phyloP scores from a whole-genome alignment of 169 alveolate genomes.

The Plasmodium gonderi region DNA sequence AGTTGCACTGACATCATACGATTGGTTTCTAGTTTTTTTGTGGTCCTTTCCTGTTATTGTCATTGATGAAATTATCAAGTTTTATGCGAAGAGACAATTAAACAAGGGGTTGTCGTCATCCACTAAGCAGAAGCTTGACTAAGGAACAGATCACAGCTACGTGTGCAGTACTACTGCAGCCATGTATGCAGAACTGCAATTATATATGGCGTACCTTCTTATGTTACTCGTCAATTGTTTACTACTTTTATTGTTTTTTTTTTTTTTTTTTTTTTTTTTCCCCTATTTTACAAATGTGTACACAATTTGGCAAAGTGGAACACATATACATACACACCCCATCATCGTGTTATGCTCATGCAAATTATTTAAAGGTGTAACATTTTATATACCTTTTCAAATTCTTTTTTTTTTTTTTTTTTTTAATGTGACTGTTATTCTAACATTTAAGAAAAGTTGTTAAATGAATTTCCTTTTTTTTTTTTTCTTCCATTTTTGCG shows the following conservation, averaged over 20 bases:
- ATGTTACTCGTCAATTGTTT: too few relatives aligned
- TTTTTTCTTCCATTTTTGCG: not conserved
- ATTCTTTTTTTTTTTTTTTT: not conserved
- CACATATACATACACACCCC: too few relatives aligned
- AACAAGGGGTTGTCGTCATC: not conserved
- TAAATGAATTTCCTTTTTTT: not conserved
- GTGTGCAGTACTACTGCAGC: too few relatives aligned
- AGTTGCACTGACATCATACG: slow-evolving; percentile 91
- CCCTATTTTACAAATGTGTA: too few relatives aligned
- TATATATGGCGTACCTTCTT: too few relatives aligned
- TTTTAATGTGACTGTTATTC: not conserved
- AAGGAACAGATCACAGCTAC: not conserved
- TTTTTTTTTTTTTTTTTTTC: too few relatives aligned
- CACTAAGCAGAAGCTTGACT: slow-evolving; percentile 11
- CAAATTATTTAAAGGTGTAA: too few relatives aligned
- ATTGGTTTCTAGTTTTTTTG: slow-evolving; percentile 95
- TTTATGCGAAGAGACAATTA: slow-evolving; percentile 87
- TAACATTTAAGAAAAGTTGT: not conserved
- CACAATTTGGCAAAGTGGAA: too few relatives aligned
- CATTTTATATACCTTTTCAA: too few relatives aligned
- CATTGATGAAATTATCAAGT: slow-evolving; percentile 96
- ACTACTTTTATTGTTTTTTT: too few relatives aligned
- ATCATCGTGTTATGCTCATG: too few relatives aligned
- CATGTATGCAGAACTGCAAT: not conserved
- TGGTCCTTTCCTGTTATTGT: slow-evolving; percentile 98